phyloP scores from a whole-genome alignment of 2,329 filamentous ascomycete species.

The Ophiocordyceps robertsii region DNA sequence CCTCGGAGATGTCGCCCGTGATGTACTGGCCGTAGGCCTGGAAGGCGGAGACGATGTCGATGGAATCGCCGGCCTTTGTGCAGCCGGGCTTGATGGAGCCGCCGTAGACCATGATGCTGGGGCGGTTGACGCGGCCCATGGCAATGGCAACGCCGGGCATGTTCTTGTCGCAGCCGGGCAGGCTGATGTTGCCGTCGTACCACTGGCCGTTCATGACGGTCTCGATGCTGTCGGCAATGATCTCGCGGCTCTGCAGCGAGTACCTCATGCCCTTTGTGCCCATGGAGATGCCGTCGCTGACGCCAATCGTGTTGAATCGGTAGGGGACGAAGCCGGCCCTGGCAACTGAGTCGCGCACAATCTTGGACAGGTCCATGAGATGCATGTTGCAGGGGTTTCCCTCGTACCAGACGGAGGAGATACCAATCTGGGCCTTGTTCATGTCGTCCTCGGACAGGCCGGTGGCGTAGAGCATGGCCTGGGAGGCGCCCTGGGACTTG shows the following conservation, averaged over 20 bases:
- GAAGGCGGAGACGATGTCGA: conserved; percentile 96
- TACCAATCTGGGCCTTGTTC: conserved; percentile 94
- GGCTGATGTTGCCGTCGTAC: conserved; percentile 95
- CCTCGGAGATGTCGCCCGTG: conserved; percentile 78
- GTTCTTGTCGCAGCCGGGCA: conserved; percentile 98
- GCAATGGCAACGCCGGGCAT: conserved; percentile 91
- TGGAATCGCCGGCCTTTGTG: conserved; percentile 57
- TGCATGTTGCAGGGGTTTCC: conserved; percentile 99
- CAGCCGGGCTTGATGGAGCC: conserved; percentile 90
- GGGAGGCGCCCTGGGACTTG: conserved; percentile 94
- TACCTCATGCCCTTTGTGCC: conserved; percentile 95
- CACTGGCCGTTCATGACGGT: conserved; percentile 98
- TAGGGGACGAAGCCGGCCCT: conserved; percentile 76
- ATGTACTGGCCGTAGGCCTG: conserved; percentile 96
- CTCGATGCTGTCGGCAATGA: conserved; percentile 97
- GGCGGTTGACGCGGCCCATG: conserved; percentile 89
- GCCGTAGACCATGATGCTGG: conserved; percentile 95
- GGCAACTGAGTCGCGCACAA: conserved; percentile 49
- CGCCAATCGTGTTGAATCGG: conserved; percentile 98
- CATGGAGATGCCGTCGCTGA: conserved; percentile 97
- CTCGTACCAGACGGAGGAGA: conserved; percentile 95
- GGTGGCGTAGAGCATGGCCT: conserved; percentile 97
- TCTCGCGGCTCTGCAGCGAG: conserved; percentile 83
- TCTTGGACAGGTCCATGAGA: conserved; percentile 73
- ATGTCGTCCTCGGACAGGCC: conserved; percentile 77